Base-by-base conservation (phyloP, 2,329 filamentous ascomycete species). In the Cordyceps fumosorosea region DNA sequence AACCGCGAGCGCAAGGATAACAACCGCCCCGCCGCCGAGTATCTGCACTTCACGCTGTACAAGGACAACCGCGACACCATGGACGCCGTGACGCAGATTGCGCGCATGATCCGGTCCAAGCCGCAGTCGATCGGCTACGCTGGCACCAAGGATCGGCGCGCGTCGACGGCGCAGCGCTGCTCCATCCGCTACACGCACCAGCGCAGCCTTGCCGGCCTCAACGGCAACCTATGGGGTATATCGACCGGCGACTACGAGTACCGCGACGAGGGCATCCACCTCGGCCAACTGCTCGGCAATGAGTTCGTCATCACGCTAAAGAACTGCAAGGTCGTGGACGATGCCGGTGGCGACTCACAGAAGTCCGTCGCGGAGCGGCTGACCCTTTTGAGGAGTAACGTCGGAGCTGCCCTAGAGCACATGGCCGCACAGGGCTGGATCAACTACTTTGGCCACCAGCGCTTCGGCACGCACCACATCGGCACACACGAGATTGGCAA, bases 31-130 rank as follows among this genome's bases (percentile, higher is more conserved):
- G 64, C 73, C 81, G 91, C 89, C 20, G 88, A 92, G 55, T 95
- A 91, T 73, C 78, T 96, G 16, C 92, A 96, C 73, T 96, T 96
- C 73, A 93, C 90, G 0, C 80, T 97, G 57, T 96, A 93, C 83
- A 97, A 97, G 77, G 93, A 96, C 77, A 97, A 97, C 77, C 93
- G 93, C 71, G 93, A 97, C 72, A 97, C 93, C 1, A 96, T 96
- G 90, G 93, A 97, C 68, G 88, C 91, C 0, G 81, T 96, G 59
- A 88, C 85, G 59, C 90, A 89, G 69, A 82, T 97, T 47, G 85
- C 88, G 1, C 88, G 88, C 50, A 83, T 89, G 66, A 76, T 96
- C 65, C 89, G 88, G 70, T 79, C 90, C 66, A 92, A 90, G 72
- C 81, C 84, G 29, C 89, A 93, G 67, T 82, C 85, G 63, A 93